Evolutionary conservation across 2,329 filamentous ascomycete species (phyloP).

Genomic region (Pseudogymnoascus sp.): DNA sequence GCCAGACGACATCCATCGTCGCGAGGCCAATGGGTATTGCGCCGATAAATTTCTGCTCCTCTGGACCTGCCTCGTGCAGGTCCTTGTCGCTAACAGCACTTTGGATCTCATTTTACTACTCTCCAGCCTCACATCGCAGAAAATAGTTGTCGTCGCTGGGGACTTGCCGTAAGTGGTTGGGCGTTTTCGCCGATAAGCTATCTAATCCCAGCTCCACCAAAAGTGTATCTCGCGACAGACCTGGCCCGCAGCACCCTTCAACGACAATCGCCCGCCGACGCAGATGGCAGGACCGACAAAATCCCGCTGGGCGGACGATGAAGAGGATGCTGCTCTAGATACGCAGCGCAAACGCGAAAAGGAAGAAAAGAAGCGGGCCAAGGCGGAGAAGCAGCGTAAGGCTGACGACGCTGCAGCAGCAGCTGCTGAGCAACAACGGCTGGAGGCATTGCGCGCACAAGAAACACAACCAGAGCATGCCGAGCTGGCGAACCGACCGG

Average conservation of each 20-base stretch:
- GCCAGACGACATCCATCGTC: constrained; percentile 23
- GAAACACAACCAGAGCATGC: constrained; percentile 21
- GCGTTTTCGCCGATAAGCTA: constrained; percentile 5
- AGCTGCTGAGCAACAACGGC: constrained; percentile 12
- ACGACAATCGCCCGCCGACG: background rate
- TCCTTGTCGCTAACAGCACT: constrained; percentile 19
- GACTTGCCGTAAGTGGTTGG: background rate
- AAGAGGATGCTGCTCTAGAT: constrained; percentile 69
- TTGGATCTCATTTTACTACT: constrained; percentile 24
- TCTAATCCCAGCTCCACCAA: background rate
- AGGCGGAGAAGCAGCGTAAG: constrained; percentile 70
- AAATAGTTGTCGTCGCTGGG: background rate
- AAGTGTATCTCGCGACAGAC: constrained; percentile 2
- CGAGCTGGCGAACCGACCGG: constrained; percentile 42
- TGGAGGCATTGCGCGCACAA: constrained; percentile 24
- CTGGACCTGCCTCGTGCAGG: constrained; percentile 19
- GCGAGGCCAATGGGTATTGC: constrained; percentile 16
- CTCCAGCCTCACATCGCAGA: background rate
- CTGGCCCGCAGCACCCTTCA: background rate
- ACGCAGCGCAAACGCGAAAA: constrained; percentile 71
- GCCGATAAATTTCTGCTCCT: constrained; percentile 14
- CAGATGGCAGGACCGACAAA: constrained; percentile 16
- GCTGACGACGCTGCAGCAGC: constrained; percentile 41
- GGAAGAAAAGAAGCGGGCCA: constrained; percentile 78
- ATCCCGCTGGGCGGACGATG: constrained; percentile 83